Evolutionary conservation across 495 filamentous ascomycete species (phyloP), one percentile per base, ranked within the genome.

Genomic region (Penicillium daleae): DNA sequence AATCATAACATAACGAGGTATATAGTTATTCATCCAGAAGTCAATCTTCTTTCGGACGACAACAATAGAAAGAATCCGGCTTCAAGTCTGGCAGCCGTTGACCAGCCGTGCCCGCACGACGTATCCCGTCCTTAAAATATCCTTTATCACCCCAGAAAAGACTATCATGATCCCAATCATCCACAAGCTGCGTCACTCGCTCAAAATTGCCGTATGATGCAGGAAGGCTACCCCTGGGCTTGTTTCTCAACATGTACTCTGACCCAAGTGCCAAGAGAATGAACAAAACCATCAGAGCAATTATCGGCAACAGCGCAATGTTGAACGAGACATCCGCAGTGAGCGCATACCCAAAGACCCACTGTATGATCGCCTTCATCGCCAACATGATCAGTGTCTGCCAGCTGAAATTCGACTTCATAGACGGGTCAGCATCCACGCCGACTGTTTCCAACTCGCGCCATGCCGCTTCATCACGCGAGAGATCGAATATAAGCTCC

Each of bases 91-190:
- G 42, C n/a, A 50, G 35, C 22, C 44, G 17, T 40, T 24, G n/a
- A 17, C 57, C 57, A 39, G 57, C 44, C 2, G 57, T 59, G 3
- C 57, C 57, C 4, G 57, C 57, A 17, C 32, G 57, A 10, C 44
- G 2, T n/a, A 42, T 39, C 35, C 46, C 31, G 26, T 37, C 29
- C 3, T 31, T 42, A 3, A 59, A 39, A 24, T 33, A 40, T 15
- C 57, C 57, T 29, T 59, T 59, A 3, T 59, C 57, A 17, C 57
- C 57, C 57, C 57, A 59, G 26, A 59, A 59, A 6, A 59, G 19
- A 26, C 29, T 13, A 27, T 12, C 15, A 19, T 59, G 31, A 50
- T 59, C 46, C 42, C 44, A 59, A 48, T 59, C 57, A 32, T 59
- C 57, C 29, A 59, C 57, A 37, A 58, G 32, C 15, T 40, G 17